Conservation (phyloP, 495 filamentous ascomycete genomes). For the Aspergillus homomorphus region DNA sequence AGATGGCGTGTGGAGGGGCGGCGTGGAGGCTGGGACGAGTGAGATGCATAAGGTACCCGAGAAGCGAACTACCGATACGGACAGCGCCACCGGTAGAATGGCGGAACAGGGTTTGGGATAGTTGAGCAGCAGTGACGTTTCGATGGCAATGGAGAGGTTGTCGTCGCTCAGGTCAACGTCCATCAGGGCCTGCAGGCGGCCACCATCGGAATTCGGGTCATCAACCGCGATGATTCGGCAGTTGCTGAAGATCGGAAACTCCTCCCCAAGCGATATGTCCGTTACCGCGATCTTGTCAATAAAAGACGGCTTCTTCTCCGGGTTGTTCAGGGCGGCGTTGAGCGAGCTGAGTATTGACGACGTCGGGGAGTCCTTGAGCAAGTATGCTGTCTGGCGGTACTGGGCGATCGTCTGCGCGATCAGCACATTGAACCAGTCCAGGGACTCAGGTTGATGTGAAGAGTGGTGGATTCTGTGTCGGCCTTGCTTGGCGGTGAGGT, state of each 20-base stretch:
- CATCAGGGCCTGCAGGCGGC: conserved; percentile 86
- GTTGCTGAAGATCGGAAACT: conserved; percentile 98
- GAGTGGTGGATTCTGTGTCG: conserved; percentile 51
- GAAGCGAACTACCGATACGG: conserved; percentile 88
- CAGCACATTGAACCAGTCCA: conserved; percentile 99
- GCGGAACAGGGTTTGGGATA: conserved; percentile 87
- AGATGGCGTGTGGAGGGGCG: conserved; percentile 39
- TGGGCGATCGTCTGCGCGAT: conserved; percentile 97
- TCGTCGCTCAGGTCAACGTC: conserved; percentile 92
- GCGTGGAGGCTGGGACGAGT: conserved; percentile 65
- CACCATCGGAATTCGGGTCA: conserved; percentile 50
- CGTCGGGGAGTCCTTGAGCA: conserved; percentile 67
- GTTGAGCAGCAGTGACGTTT: conserved; percentile 91
- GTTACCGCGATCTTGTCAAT: conserved; percentile 90
- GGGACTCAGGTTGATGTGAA: conserved; percentile 93
- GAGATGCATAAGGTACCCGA: conserved; percentile 91
- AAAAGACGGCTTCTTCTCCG: conserved; percentile 77
- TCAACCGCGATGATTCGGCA: conserved; percentile 77
- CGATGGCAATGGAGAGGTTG: conserved; percentile 87
- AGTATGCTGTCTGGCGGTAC: conserved; percentile 80
- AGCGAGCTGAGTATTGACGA: conserved; percentile 87
- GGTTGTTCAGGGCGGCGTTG: conserved; percentile 80
- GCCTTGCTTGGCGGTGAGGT: conserved; percentile 42
- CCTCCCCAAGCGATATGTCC: conserved; percentile 88
- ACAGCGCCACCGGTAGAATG: conserved; percentile 87